phyloP scores from a whole-genome alignment of 306 rosid genomes.

The Corylus americana region DNA sequence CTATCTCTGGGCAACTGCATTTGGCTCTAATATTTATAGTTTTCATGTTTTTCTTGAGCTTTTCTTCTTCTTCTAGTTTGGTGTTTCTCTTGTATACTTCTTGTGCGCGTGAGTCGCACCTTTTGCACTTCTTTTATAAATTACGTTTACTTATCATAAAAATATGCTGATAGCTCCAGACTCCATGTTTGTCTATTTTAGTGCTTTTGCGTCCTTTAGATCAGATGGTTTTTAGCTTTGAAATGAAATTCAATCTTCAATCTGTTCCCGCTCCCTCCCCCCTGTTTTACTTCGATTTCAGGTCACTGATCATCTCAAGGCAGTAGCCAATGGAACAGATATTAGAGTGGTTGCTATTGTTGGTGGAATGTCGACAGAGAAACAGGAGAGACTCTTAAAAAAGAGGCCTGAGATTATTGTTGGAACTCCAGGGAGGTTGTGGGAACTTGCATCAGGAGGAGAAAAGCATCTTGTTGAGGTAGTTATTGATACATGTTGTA shows the following conservation, averaged over 20 bases:
- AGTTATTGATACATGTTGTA: constrained; percentile 21
- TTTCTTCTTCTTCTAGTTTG: too few species aligned
- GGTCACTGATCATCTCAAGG: constrained; percentile 89
- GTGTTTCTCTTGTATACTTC: too few species aligned
- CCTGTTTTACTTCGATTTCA: constrained; percentile 28
- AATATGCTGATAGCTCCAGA: neutral
- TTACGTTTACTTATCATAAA: too few species aligned
- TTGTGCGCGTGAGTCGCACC: too few species aligned
- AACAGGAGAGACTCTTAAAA: constrained; percentile 85
- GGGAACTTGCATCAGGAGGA: constrained; percentile 95
- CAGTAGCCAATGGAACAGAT: constrained; percentile 56
- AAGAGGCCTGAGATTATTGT: constrained; percentile 86
- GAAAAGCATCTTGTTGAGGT: constrained; percentile 87
- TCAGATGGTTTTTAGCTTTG: constrained; percentile 2
- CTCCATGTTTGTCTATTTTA: neutral
- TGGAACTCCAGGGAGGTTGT: constrained; percentile 95
- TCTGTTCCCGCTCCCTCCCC: neutral
- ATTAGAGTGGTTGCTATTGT: constrained; percentile 80
- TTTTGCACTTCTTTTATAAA: too few species aligned
- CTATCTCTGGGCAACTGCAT: too few species aligned
- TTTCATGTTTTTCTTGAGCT: too few species aligned
- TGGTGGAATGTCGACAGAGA: constrained; percentile 91
- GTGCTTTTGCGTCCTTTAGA: neutral
- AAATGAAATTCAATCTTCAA: neutral
- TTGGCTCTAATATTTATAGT: too few species aligned